Conservation (phyloP, 2,329 filamentous ascomycete species). For the Nigrospora sphaerica region DNA sequence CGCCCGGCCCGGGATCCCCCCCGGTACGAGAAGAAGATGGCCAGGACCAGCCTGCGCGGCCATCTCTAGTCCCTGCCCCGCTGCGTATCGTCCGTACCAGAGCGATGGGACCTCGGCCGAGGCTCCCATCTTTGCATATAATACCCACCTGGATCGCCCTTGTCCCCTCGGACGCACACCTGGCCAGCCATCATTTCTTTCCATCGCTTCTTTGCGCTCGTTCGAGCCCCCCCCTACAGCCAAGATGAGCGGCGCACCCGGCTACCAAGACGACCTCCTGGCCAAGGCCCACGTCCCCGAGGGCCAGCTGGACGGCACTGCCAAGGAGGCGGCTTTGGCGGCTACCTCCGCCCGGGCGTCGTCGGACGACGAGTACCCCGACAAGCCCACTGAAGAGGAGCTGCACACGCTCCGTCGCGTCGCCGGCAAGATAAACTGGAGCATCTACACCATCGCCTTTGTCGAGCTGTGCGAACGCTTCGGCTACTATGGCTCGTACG, state of each 20-base stretch:
- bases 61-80: neutral
- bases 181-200: neutral
- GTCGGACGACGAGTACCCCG: slow-evolving; percentile 20
- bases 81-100: neutral
- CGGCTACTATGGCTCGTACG: slow-evolving; percentile 67
- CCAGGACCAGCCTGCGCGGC: neutral
- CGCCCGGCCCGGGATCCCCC: too few species aligned
- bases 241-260: slow-evolving; percentile 1
- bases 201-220: neutral
- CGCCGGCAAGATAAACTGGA: slow-evolving; percentile 57
- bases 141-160: neutral
- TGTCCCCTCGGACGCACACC: neutral
- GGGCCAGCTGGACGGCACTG: neutral
- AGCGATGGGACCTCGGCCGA: neutral
- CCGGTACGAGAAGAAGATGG: neutral
- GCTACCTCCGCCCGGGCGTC: neutral
- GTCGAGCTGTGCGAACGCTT: slow-evolving; percentile 72
- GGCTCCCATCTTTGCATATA: neutral
- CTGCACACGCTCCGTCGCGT: slow-evolving; percentile 54
- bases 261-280: slow-evolving; percentile 1
- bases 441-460: slow-evolving; percentile 63
- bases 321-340: neutral
- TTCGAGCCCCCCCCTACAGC: neutral
- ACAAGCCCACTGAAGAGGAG: slow-evolving; percentile 53
- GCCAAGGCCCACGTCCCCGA: slow-evolving; percentile 2